These are phyloP conservation scores for Naganishia liquefaciens DNA, from an alignment of 1,284 basidiomycete genomes.

Conservation along the genomic window DNA sequence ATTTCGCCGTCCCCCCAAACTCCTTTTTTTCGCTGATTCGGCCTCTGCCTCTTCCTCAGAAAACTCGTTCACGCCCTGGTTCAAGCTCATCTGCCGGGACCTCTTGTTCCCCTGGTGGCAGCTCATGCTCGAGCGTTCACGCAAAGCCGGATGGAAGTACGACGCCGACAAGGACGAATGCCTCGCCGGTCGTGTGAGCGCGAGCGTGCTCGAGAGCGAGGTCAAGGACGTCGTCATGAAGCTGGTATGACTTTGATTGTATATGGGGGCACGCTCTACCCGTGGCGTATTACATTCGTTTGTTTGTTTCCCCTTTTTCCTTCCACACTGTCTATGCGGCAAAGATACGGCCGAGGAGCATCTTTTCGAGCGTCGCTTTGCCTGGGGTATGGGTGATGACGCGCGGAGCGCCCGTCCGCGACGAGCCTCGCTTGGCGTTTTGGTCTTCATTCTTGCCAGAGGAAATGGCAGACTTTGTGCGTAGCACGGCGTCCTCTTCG, in stretches of 20 bases:
- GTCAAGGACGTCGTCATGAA: slow-evolving; percentile 69
- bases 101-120: slow-evolving; percentile 99
- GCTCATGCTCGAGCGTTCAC: slow-evolving; percentile 67
- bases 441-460: slow-evolving; percentile 21
- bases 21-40: background rate
- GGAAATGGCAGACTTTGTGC: slow-evolving; percentile 30
- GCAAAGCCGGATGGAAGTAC: slow-evolving; percentile 67
- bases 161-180: slow-evolving; percentile 63
- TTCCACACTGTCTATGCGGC: slow-evolving; percentile 34
- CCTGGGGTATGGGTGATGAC: slow-evolving; percentile 48
- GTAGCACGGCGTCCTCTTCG: slow-evolving; percentile 29
- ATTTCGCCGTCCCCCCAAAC: background rate
- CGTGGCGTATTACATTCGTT: slow-evolving; percentile 24
- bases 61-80: slow-evolving; percentile 96
- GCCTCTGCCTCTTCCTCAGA: slow-evolving; percentile 55
- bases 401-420: slow-evolving; percentile 37
- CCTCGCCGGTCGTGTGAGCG: slow-evolving; percentile 43
- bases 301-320: background rate
- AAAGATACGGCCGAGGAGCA: slow-evolving; percentile 50
- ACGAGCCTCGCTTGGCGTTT: slow-evolving; percentile 22
- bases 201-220: slow-evolving; percentile 43
- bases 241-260: slow-evolving; percentile 60
- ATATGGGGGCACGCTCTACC: background rate
- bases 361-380: slow-evolving; percentile 40
- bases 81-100: slow-evolving; percentile 94